Conservation (phyloP, 768 basidiomycete genomes). For the Tulasnella calospora region DNA sequence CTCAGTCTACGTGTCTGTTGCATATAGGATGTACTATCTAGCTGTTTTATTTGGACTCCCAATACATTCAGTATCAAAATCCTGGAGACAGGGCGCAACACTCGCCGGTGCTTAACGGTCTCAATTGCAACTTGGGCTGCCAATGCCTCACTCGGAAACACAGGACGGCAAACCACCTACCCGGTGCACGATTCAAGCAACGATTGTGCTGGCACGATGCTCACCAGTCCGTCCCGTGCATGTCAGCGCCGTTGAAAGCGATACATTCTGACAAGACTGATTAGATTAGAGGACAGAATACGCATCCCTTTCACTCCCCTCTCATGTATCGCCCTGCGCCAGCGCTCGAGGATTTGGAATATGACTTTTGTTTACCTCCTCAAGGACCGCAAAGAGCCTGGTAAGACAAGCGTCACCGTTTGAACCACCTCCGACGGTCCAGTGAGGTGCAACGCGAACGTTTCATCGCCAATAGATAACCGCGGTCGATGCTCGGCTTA, state of each 20-base stretch:
- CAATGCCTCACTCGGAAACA: no score
- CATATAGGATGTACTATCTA: neutral
- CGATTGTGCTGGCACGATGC: no score
- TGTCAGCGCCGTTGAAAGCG: neutral
- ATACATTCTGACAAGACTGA: neutral
- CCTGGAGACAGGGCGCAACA: no score
- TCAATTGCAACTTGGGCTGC: no score
- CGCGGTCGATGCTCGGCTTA: neutral
- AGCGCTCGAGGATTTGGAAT: no score
- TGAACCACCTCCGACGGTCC: neutral
- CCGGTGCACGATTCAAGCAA: no score
- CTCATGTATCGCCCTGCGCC: no score
- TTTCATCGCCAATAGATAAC: neutral
- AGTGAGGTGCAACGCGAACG: neutral
- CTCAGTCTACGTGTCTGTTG: neutral
- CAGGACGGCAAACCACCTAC: no score
- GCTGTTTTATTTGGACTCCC: neutral
- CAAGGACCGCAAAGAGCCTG: neutral
- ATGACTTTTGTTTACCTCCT: no score
- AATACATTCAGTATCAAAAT: neutral
- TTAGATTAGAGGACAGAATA: neutral
- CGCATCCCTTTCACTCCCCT: neutral
- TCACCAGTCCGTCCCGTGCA: no score
- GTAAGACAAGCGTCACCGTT: neutral
- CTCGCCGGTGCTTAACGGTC: no score